Base-by-base conservation (phyloP, 768 basidiomycete genomes). In the Glaciozyma antarctica region DNA sequence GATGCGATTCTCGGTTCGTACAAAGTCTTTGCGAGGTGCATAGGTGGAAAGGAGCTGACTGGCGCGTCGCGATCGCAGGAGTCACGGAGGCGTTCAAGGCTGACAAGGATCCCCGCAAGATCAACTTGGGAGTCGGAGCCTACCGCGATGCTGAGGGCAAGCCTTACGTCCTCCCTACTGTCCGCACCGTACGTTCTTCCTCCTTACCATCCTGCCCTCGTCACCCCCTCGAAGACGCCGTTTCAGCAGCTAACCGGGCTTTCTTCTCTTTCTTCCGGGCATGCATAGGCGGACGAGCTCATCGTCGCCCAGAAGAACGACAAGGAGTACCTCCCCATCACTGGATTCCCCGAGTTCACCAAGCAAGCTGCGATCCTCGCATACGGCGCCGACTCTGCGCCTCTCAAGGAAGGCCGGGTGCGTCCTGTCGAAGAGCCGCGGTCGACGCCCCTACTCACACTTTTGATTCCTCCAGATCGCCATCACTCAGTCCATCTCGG, bases 301-400 rank as follows among this genome's bases (percentile, higher is more conserved):
- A 77, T 93, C 54, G 75, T 90, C 71, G 82, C 79, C 68, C 84
- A 90, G 74, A 77, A 80, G 52, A 79, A 90, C 49, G 89, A 98
- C 77, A 90, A 93, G 73, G 92, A 92, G 79, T 94, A 93, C 75
- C 84, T 93, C 41, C 87, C 90, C 44, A 94, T 92, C 75, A 87
- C 88, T 38, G 93, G 93, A 21, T 80, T 94, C 49, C 83, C 86
- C 45, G 85, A 86, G 64, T 97, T 87, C 75, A 90, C 86, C 19
- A 77, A 81, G 62, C 85, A 86, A 9, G 92, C 93, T 9, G 90
- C 87, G 19, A 85, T 83, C 72, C 78, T 97, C 56, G 86, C 94
- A 52, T 81, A 95, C 48, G 89, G 90, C 9, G 44, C 80, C n/a
- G 79, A 84, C 55, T 87, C 87, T 21, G 79, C 81, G 60, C 88